These are phyloP conservation scores for Madurella mycetomatis DNA, from an alignment of 2,329 filamentous ascomycete genomes.

Conservation along the genomic window DNA sequence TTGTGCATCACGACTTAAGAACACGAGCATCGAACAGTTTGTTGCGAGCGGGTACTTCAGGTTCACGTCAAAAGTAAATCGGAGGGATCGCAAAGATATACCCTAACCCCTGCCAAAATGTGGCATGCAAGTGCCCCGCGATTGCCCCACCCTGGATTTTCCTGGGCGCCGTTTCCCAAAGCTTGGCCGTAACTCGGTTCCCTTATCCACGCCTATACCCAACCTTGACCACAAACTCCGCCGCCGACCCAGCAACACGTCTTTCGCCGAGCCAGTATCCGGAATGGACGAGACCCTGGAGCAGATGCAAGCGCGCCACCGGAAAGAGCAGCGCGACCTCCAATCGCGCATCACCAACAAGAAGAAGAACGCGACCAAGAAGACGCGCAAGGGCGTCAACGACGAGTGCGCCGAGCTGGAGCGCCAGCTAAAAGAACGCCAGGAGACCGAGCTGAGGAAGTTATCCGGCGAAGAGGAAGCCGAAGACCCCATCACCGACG, in stretches of 20 bases:
- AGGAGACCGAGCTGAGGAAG: constrained; percentile 55
- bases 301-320: constrained; percentile 71
- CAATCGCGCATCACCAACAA: constrained; percentile 84
- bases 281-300: constrained; percentile 57
- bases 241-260: neutral
- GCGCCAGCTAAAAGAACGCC: constrained; percentile 59
- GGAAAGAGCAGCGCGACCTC: constrained; percentile 83
- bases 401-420: constrained; percentile 72
- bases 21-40: too few species aligned
- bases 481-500: neutral
- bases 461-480: constrained; percentile 30
- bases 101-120: too few species aligned
- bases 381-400: constrained; percentile 69
- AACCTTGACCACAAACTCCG: neutral
- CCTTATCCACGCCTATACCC: too few species aligned
- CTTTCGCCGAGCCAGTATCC: neutral
- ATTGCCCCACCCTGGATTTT: neutral
- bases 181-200: neutral
- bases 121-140: too few species aligned
- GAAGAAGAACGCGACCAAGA: constrained; percentile 95
- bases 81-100: too few species aligned
- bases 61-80: too few species aligned
- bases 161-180: neutral
- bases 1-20: too few species aligned
- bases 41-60: too few species aligned